Conservation (phyloP, 2,329 filamentous ascomycete species). For the Berkeleyomyces basicola region DNA sequence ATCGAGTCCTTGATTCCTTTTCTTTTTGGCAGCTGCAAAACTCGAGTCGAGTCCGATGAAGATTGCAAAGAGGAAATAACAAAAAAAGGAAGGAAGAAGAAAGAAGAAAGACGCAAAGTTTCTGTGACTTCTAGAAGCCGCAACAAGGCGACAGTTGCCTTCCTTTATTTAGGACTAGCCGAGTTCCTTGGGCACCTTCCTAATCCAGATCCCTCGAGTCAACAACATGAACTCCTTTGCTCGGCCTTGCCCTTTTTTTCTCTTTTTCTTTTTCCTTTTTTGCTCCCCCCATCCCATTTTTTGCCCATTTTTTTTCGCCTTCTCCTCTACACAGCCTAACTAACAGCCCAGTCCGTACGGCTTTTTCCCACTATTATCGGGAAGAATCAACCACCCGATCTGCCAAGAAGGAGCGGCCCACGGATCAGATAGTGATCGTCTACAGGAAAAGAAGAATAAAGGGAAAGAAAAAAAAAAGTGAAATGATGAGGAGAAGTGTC, state of each 20-base stretch:
- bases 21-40: background rate
- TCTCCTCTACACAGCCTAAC: background rate
- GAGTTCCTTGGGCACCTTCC: background rate
- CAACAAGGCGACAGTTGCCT: slow-evolving; percentile 1
- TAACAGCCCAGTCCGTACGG: background rate
- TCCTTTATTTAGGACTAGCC: background rate
- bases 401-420: background rate
- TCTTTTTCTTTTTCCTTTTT: background rate
- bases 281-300: background rate
- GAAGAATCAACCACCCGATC: background rate
- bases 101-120: background rate
- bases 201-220: background rate
- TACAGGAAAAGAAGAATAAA: background rate
- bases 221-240: background rate
- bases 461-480: background rate
- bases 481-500: background rate
- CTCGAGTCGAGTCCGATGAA: background rate
- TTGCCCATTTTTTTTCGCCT: background rate
- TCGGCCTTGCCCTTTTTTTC: background rate
- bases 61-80: background rate
- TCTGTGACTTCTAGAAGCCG: background rate
- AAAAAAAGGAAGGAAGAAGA: background rate
- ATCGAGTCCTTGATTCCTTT: background rate
- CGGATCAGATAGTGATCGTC: background rate
- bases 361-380: background rate